These are phyloP conservation scores for Nyctanthes arbortristis DNA, from an alignment of 257 asterid species.

Conservation along the genomic window DNA sequence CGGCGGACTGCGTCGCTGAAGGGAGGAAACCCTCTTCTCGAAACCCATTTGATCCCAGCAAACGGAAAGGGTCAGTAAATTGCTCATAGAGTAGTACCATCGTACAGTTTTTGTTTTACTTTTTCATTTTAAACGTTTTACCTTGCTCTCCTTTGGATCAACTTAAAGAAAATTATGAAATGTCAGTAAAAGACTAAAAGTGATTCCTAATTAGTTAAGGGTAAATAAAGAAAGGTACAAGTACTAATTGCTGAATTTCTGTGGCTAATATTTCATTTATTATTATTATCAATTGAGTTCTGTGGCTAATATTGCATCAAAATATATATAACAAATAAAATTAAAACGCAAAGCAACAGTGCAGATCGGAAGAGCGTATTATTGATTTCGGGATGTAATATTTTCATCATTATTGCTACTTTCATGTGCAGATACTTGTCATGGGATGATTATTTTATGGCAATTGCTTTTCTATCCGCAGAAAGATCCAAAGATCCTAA, in stretches of 20 bases:
- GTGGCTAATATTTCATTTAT: too few species aligned
- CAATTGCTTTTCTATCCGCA: conserved; percentile 90
- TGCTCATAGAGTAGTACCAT: background rate
- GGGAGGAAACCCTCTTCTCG: conserved; percentile 32
- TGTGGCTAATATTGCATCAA: background rate
- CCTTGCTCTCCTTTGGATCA: background rate
- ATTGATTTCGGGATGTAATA: too few species aligned
- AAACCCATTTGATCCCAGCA: conserved; percentile 73
- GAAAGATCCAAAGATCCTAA: conserved; percentile 96
- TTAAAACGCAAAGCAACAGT: background rate
- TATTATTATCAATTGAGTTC: too few species aligned
- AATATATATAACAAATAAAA: too few species aligned
- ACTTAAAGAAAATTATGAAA: too few species aligned
- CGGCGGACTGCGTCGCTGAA: conserved; percentile 27
- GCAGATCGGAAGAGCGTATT: too few species aligned
- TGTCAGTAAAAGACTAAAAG: background rate
- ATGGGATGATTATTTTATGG: conserved; percentile 97
- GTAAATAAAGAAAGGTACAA: background rate
- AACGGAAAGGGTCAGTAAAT: conserved; percentile 64
- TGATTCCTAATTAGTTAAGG: background rate
- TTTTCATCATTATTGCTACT: background rate
- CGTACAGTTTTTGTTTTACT: background rate
- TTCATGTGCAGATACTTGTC: conserved; percentile 60
- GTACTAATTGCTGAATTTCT: background rate
- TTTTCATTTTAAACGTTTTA: too few species aligned